These are phyloP conservation scores for Amaranthus hypochondriacus DNA, from an alignment of 148 eudicot genomes.

Conservation along the genomic window DNA sequence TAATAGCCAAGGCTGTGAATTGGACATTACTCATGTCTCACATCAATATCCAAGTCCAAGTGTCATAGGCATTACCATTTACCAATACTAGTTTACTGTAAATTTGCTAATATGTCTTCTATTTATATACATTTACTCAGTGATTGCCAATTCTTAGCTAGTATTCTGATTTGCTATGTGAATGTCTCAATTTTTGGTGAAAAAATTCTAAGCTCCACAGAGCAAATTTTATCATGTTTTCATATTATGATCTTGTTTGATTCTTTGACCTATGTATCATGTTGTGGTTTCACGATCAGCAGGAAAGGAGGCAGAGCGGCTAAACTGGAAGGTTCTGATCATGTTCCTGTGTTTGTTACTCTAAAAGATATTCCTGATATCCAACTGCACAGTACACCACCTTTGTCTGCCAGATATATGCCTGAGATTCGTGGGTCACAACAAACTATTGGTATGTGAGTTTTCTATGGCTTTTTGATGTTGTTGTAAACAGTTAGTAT, in stretches of 20 bases:
- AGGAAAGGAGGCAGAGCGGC: slow-evolving; percentile 73
- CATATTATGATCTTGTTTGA: background rate
- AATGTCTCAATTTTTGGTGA: background rate
- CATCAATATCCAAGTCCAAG: too few relatives aligned
- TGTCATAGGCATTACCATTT: too few relatives aligned
- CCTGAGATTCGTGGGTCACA: slow-evolving; percentile 91
- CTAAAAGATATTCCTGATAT: slow-evolving; percentile 52
- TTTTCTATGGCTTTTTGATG: background rate
- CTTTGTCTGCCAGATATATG: slow-evolving; percentile 79
- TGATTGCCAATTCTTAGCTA: background rate
- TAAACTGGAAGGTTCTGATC: slow-evolving; percentile 95
- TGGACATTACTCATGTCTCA: too few relatives aligned
- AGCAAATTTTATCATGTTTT: background rate
- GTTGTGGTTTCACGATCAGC: slow-evolving; percentile 32
- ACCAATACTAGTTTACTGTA: background rate
- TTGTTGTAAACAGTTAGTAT: background rate
- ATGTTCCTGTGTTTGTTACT: slow-evolving; percentile 74
- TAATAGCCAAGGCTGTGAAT: too few relatives aligned
- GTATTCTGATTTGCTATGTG: background rate
- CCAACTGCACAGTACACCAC: slow-evolving; percentile 64
- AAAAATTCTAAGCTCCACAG: background rate
- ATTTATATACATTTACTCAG: background rate
- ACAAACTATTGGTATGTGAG: slow-evolving; percentile 71
- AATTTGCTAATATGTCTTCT: background rate
- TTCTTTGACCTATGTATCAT: background rate